Evolutionary conservation across 768 basidiomycete species (phyloP).

Genomic region (Russula ochroleuca): DNA sequence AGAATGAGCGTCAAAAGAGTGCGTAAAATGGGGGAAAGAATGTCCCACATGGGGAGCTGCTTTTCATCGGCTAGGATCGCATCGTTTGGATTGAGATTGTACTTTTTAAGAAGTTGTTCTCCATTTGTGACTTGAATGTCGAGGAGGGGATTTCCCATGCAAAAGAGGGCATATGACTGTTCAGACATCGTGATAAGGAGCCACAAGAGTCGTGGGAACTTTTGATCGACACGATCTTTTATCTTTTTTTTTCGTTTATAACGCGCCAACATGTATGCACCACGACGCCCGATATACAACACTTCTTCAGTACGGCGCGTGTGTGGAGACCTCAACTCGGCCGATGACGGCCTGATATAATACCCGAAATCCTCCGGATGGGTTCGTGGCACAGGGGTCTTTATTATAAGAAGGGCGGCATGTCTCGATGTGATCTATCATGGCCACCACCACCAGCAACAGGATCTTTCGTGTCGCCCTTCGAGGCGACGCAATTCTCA

Average conservation of each 20-base stretch:
- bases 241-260: too few species aligned
- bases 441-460: neutral
- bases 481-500: slow-evolving; percentile 58
- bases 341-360: too few species aligned
- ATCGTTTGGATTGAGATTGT: slow-evolving; percentile 88
- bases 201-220: neutral
- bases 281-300: too few species aligned
- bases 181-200: slow-evolving; percentile 37
- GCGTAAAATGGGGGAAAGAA: neutral
- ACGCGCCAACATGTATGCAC: too few species aligned
- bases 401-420: too few species aligned
- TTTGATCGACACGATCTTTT: neutral
- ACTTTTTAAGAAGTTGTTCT: slow-evolving; percentile 82
- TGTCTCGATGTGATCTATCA: neutral
- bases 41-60: slow-evolving; percentile 71
- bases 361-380: too few species aligned
- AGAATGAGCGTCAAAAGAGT: slow-evolving; percentile 1
- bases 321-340: too few species aligned
- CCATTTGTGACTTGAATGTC: slow-evolving; percentile 92
- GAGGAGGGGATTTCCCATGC: slow-evolving; percentile 92
- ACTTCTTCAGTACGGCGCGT: too few species aligned
- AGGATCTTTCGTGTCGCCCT: slow-evolving; percentile 44
- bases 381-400: too few species aligned
- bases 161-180: slow-evolving; percentile 65
- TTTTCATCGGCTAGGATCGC: slow-evolving; percentile 91